Percentiles rank a stretch among this genome's conserved stretches.
Conservation (phyloP, 306 rosid genomes). For the Prunus davidiana region DNA sequence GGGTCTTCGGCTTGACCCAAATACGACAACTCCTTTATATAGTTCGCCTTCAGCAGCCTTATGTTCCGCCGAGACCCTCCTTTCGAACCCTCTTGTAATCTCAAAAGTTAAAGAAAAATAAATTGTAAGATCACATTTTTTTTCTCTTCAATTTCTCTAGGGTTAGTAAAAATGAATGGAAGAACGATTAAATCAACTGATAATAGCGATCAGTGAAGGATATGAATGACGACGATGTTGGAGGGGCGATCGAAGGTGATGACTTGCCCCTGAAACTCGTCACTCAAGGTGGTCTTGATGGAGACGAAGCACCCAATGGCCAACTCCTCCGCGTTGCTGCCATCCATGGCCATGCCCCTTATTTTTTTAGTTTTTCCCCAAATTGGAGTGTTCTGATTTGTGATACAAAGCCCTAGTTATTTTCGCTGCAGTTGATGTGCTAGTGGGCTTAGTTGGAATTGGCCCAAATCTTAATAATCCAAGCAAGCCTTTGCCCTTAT, state of each 20-base stretch:
- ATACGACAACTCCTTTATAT: constrained; percentile 65
- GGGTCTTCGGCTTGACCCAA: constrained; percentile 76
- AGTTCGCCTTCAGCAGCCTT: constrained; percentile 69
- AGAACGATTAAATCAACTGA: neutral
- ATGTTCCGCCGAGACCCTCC: constrained; percentile 64
- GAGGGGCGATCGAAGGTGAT: constrained; percentile 79
- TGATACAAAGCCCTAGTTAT: neutral
- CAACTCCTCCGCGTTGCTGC: constrained; percentile 57
- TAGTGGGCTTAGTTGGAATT: neutral
- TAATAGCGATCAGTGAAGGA: constrained; percentile 23
- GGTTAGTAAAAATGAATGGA: constrained; percentile 6
- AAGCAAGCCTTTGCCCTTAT: neutral
- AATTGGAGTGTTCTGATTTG: neutral
- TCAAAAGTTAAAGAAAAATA: constrained; percentile 16
- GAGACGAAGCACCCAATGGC: constrained; percentile 72
- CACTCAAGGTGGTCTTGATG: constrained; percentile 82
- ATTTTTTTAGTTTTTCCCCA: constrained; percentile 17
- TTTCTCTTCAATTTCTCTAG: neutral
- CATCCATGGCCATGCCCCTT: constrained; percentile 50
- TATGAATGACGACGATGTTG: constrained; percentile 83
- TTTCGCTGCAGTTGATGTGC: neutral
- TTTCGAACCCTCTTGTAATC: constrained; percentile 56
- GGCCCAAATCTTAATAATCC: neutral
- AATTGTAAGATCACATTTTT: neutral
- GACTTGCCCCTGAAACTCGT: constrained; percentile 81